A percentile compares a stretch with the other conserved stretches of the same genome.
These are phyloP conservation scores for Chamaecyparis obtusa DNA, from an alignment of 75 land plant species.

Conservation along the genomic window DNA sequence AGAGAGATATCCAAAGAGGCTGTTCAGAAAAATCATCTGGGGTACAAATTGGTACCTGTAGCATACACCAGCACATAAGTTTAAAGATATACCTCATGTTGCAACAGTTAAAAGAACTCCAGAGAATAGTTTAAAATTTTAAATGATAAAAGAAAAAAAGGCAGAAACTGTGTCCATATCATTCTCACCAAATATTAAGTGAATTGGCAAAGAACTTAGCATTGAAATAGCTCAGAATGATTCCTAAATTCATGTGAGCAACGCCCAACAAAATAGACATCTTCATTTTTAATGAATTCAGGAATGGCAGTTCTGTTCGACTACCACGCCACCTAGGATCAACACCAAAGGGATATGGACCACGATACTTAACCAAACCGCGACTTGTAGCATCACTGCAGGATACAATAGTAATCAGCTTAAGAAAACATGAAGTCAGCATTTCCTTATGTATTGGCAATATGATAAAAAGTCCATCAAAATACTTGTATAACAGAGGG, in stretches of 20 bases:
- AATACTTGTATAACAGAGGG: no score
- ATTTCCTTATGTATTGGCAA: slow-evolving; percentile 1
- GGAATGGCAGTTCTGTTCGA: slow-evolving; percentile 83
- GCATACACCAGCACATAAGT: not conserved
- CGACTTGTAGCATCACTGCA: slow-evolving; percentile 63
- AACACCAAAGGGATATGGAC: slow-evolving; percentile 88
- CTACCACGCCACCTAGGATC: slow-evolving; percentile 97
- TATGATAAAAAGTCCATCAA: no score
- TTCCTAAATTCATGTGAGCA: slow-evolving; percentile 90
- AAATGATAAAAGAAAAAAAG: not conserved
- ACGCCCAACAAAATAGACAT: slow-evolving; percentile 94
- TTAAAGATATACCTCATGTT: not conserved
- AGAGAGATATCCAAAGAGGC: slow-evolving; percentile 93
- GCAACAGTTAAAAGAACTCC: not conserved
- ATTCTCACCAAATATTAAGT: slow-evolving; percentile 68
- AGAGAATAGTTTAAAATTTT: not conserved
- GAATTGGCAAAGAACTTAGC: slow-evolving; percentile 67
- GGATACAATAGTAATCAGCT: not conserved
- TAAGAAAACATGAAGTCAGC: not conserved
- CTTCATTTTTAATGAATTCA: slow-evolving; percentile 97
- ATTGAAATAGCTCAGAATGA: slow-evolving; percentile 88
- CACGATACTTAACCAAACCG: slow-evolving; percentile 65
- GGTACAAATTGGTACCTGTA: slow-evolving; percentile 95
- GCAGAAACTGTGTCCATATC: not conserved
- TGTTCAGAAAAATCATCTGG: slow-evolving; percentile 85